phyloP scores from a whole-genome alignment of 139 green algal genomes.

The Volvox africanus region DNA sequence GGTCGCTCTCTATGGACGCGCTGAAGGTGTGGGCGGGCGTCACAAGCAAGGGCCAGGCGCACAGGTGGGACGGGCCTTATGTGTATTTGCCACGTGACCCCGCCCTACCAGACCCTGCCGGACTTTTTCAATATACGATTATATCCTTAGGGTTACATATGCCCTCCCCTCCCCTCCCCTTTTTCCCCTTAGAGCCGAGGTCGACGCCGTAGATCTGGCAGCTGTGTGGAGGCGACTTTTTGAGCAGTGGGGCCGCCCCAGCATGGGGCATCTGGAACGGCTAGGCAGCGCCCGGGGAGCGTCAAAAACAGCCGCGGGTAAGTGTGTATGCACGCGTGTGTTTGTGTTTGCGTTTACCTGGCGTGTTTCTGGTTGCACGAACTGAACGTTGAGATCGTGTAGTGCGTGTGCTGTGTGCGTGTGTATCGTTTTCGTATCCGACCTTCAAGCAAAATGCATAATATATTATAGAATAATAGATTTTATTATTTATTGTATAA shows the following conservation, averaged over 20 bases:
- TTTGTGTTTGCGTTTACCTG: neutral
- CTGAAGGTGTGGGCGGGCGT: conserved; percentile 30
- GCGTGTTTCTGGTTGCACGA: too few relatives aligned
- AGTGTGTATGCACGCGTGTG: neutral
- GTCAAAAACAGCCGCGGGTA: neutral
- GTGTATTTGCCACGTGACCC: neutral
- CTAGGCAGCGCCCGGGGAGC: neutral
- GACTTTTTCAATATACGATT: neutral
- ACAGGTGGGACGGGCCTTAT: conserved; percentile 12
- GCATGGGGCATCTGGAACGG: neutral
- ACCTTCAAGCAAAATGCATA: too few relatives aligned
- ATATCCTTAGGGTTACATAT: neutral
- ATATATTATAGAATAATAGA: too few relatives aligned
- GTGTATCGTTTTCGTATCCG: too few relatives aligned
- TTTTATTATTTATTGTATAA: too few relatives aligned
- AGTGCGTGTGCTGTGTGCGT: neutral
- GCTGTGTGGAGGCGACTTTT: neutral
- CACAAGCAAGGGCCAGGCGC: conserved; percentile 1
- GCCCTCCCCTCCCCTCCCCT: neutral
- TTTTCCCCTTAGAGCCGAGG: neutral
- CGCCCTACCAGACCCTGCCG: too few relatives aligned
- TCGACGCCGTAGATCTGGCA: conserved; percentile 15
- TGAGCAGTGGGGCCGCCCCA: neutral
- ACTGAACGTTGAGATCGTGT: neutral
- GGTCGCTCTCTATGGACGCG: conserved; percentile 11